Percentiles rank a stretch among this genome's conserved stretches.
These are phyloP conservation scores for Mallotus japonicus DNA, from an alignment of 441 rosid species.

Conservation along the genomic window DNA sequence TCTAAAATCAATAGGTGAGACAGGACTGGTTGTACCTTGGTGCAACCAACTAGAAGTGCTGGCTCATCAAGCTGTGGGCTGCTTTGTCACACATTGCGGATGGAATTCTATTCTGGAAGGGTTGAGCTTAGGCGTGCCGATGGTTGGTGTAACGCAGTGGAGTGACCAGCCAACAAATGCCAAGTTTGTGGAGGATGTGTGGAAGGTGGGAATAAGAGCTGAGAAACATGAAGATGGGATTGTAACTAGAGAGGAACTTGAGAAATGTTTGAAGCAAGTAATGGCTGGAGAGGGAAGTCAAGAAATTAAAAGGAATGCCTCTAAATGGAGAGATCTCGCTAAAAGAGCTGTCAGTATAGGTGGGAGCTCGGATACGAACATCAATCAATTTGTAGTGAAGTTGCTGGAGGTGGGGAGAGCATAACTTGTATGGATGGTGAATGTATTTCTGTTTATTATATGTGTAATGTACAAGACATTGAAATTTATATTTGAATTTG, in stretches of 20 bases:
- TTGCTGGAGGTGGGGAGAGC: slow-evolving; percentile 1
- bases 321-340: slow-evolving; percentile 36
- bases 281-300: slow-evolving; percentile 35
- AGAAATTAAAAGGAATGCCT: slow-evolving; percentile 34
- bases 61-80: slow-evolving; percentile 55
- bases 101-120: slow-evolving; percentile 62
- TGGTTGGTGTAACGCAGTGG: slow-evolving; percentile 51
- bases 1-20: slow-evolving; percentile 35
- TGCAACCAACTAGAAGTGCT: slow-evolving; percentile 69
- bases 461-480: not conserved
- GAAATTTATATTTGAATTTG: not conserved
- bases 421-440: not conserved
- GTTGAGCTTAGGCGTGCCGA: slow-evolving; percentile 52
- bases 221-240: slow-evolving; percentile 31
- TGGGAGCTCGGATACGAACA: slow-evolving; percentile 42
- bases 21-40: slow-evolving; percentile 53
- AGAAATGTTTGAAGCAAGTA: slow-evolving; percentile 35
- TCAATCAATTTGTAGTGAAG: slow-evolving; percentile 33
- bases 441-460: too few species aligned
- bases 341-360: slow-evolving; percentile 32
- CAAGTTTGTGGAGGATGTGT: slow-evolving; percentile 53
- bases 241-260: slow-evolving; percentile 33
- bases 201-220: slow-evolving; percentile 56
- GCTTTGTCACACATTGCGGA: slow-evolving; percentile 59
- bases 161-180: slow-evolving; percentile 63